Base-by-base conservation (phyloP, 331 rosid genomes). In the Rosa hybrid region DNA sequence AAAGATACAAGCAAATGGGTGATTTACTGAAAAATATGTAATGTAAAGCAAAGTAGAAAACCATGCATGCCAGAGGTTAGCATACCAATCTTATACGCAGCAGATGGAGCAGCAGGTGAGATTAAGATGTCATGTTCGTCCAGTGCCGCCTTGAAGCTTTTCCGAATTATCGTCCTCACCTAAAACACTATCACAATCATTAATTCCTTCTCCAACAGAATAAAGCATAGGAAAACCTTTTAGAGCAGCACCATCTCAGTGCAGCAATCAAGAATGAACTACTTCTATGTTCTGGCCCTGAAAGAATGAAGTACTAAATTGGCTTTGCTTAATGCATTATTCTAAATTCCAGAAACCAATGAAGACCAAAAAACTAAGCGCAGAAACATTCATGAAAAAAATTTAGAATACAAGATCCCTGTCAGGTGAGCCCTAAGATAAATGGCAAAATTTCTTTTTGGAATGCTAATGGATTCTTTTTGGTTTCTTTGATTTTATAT, bases 41-140 rank as follows among this genome's bases (percentile, higher is more conserved):
- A 77, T 65, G 23, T 38, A 73, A 74, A 50, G 76, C 72, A 72
- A 48, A 68, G 67, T 39, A n/a, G 21, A 71, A 90, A 64, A 75
- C 65, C 41, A 46, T 30, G 20, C 5, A 17, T 13, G 23, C 0
- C 2, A 2, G 71, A 46, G 34, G 21, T 45, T 16, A 76, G 80
- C 89, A 73, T 80, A 91, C 99, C 99, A 76, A 93, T 95, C 86
- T 88, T 91, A 85, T 93, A 95, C 72, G 99, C 98, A 78, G 93
- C 92, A 44, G 99, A 89, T 50, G 99, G 98, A 73, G 99, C 91
- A 72, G 96, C 98, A 42, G 99, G 99, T 86, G 98, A 95, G 83
- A 95, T 90, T 82, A 95, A 81, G 81, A 95, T 89, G 87, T 95
- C 99, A 83, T 93, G 75, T 86, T 89, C 90, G 80, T 79, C 90